Evolutionary conservation across 163 green algal species (phyloP), one percentile per base, ranked within the genome.

Genomic region (Scenedesmus sp.): DNA sequence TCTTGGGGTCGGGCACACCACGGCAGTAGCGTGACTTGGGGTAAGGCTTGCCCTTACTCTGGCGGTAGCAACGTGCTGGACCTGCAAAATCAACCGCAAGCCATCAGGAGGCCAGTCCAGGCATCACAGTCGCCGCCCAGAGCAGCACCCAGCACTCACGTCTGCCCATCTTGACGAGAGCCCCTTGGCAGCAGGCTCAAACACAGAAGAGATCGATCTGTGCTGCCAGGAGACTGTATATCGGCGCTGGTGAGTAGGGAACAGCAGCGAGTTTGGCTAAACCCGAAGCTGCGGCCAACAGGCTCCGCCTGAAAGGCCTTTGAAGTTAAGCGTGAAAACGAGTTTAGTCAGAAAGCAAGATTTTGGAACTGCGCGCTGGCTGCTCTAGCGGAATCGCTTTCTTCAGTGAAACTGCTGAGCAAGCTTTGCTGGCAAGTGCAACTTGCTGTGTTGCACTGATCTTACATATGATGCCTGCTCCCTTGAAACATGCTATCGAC

Each of bases 31-130:
- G 96, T 26, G 98, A 99, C 96, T 99, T 99, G 88, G 98, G 98
- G 96, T 99, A 99, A 66, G 98, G 98, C 97, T 99, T 99, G 94
- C 98, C 98, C 98, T 99, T 99, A 91, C 99, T 99, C 94, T 99
- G 97, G 88, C 98, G 93, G 94, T 99, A 99, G 96, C 97, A 99
- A 60, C 96, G 94, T 16, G 95, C 94, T 66, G 97, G 97, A 90
- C 97, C 90, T 93, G 90, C 86, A 87, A 54, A 88, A 64, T 5
- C 26, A 66, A 46, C 46, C 9, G 20, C 15, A 77, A 0, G 83
- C 70, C 20, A 52, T 79, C 23, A 79, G 23, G 13, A 52, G 23
- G 70, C 70, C 18, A 79, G 70, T 79, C 70, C 70, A 79, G 2
- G 70, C 70, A 79, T 23, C 70, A 79, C 3, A 52, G 70, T 79